phyloP scores from a whole-genome alignment of 495 filamentous ascomycete genomes.

The Neurospora tetrasperma region DNA sequence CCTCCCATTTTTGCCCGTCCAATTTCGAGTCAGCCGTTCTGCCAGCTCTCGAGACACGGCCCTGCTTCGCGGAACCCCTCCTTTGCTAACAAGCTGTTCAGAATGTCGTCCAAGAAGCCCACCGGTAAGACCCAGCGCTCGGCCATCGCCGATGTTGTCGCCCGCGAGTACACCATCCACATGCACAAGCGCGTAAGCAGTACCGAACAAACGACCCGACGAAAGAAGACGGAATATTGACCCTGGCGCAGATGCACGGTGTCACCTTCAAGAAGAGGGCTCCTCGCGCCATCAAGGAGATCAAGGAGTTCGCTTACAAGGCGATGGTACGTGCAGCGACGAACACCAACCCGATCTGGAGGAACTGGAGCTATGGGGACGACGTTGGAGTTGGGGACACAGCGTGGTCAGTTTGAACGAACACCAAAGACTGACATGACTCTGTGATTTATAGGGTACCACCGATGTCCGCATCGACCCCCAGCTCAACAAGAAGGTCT shows the following conservation, averaged over 20 bases:
- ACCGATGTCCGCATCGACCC: constrained; percentile 96
- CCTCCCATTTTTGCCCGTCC: neutral
- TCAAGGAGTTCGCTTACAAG: constrained; percentile 79
- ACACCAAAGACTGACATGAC: constrained; percentile 14
- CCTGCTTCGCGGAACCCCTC: neutral
- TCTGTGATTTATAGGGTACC: constrained; percentile 59
- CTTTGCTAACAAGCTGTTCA: constrained; percentile 6
- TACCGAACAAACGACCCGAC: neutral
- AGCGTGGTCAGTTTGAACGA: neutral
- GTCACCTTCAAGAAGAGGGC: constrained; percentile 99
- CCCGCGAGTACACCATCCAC: constrained; percentile 99
- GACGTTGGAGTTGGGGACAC: neutral
- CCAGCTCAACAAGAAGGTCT: constrained; percentile 99
- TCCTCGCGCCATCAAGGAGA: constrained; percentile 97
- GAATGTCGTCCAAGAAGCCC: constrained; percentile 66
- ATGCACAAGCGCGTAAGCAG: constrained; percentile 95
- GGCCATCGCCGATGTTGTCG: constrained; percentile 95
- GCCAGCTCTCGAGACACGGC: neutral
- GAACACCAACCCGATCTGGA: constrained; percentile 5
- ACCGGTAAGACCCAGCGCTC: constrained; percentile 69
- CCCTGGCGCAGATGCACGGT: constrained; percentile 66
- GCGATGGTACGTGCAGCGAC: constrained; percentile 71
- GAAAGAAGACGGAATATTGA: neutral
- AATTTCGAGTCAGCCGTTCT: neutral
- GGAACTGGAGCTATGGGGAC: neutral